Evolutionary conservation across 2,329 filamentous ascomycete species (phyloP), one percentile per base, ranked within the genome.

Genomic region (Nemania sp.): DNA sequence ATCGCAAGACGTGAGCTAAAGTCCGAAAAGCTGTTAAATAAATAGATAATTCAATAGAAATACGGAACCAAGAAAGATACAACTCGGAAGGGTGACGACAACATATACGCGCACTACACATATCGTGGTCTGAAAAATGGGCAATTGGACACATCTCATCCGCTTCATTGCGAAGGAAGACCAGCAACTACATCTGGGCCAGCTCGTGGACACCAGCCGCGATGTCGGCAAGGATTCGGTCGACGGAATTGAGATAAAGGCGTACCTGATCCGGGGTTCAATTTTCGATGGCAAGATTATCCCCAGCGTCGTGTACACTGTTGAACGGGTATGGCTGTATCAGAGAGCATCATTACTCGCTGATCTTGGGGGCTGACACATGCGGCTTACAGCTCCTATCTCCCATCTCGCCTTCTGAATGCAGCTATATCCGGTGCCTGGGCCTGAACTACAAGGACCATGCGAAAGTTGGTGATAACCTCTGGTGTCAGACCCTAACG

Each of bases 121-220:
- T 29, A 29, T 7, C 7, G 7, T 11, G 42, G 47, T 9, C 21
- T 0, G n/a, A 39, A 59, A 53, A 40, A 64, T 64, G 62, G 62
- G 54, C 17, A 59, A 57, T 40, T 64, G 62, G 62, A 62, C 62
- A 10, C 62, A 64, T 20, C 59, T 64, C 32, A 62, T 64, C 59
- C 62, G 62, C 39, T 64, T 64, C 21, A 54, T 64, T 32, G 62
- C 62, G 51, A 51, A 57, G 50, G 62, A 64, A 42, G 62, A 64
- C 45, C 32, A 57, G 5, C 62, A 62, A 25, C n/a, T 54, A 9
- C 59, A 64, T 49, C 45, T 62, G 32, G 62, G 62, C 37, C 62
- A 64, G 21, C 62, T 62, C 18, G 59, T 64, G 15, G 59, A 64
- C 53, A 47, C 48, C n/a, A 59, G 7, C 10, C 59, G 59, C 46